Conservation (phyloP, 78 protist genomes). For the Thecamonas trahens region DNA sequence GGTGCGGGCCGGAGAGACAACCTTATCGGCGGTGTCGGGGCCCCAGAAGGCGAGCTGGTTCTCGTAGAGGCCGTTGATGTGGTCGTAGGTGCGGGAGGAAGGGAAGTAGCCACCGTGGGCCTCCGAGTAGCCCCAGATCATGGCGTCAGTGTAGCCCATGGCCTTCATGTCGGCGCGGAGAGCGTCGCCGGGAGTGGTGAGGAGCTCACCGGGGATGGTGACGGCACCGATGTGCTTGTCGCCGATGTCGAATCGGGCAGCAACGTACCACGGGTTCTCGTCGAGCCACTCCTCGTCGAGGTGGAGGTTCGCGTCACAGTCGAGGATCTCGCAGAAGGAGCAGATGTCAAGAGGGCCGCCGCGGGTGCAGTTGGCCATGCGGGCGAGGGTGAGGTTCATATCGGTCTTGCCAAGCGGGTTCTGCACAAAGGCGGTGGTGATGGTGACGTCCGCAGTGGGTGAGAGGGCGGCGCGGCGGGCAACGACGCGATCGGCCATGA, state of each 20-base stretch:
- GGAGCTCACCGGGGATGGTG: conserved; percentile 5
- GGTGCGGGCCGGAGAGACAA: too few relatives aligned
- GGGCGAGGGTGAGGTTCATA: conserved; percentile 1
- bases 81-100: background rate
- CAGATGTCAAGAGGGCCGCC: conserved; percentile 8
- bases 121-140: background rate
- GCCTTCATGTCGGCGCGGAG: background rate
- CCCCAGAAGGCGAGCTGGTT: background rate
- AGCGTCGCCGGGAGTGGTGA: background rate
- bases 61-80: background rate
- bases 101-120: background rate
- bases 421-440: background rate
- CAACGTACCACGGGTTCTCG: background rate
- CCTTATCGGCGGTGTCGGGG: too few relatives aligned
- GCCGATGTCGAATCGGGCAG: background rate
- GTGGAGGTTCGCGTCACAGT: background rate
- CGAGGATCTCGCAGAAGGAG: background rate
- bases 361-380: background rate
- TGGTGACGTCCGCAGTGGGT: background rate
- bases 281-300: background rate
- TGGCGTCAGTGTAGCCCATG: background rate
- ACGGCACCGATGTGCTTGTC: background rate
- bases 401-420: background rate
- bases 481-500: background rate
- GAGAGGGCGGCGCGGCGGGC: background rate